These are phyloP conservation scores for Solanum hybrid DNA, from an alignment of 305 asterid genomes.

Conservation along the genomic window DNA sequence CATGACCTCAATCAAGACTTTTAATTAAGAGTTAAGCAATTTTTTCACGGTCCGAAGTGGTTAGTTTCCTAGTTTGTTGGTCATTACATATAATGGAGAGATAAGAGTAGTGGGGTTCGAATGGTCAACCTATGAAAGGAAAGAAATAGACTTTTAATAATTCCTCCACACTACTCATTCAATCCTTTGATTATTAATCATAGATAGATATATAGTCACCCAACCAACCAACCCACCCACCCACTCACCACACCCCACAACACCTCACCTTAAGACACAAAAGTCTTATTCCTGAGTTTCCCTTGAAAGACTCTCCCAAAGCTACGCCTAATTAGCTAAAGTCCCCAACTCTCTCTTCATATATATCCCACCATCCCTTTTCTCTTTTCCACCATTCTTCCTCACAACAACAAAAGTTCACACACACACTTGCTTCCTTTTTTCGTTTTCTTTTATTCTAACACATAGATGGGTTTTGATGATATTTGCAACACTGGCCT, in stretches of 20 bases:
- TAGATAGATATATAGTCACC: slow-evolving; percentile 22
- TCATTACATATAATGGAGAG: slow-evolving; percentile 22
- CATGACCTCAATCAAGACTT: no score
- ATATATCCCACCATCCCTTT: slow-evolving; percentile 7
- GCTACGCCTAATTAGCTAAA: not conserved
- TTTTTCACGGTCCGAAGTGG: not conserved
- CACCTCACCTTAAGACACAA: slow-evolving; percentile 14
- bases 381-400: slow-evolving; percentile 4
- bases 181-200: slow-evolving; percentile 44
- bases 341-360: not conserved
- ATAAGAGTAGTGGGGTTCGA: slow-evolving; percentile 33
- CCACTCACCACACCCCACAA: not conserved
- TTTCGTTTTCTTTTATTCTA: not conserved
- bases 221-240: slow-evolving; percentile 31
- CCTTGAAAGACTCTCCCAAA: slow-evolving; percentile 7
- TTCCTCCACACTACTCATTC: slow-evolving; percentile 42
- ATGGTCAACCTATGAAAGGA: slow-evolving; percentile 47
- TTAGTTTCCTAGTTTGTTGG: slow-evolving; percentile 1
- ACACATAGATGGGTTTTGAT: slow-evolving; percentile 47
- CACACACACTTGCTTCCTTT: not conserved
- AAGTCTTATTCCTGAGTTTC: slow-evolving; percentile 27
- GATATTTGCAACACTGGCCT: slow-evolving; percentile 63
- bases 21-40: no score
- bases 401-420: not conserved
- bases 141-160: slow-evolving; percentile 14